Conservation (phyloP, 768 basidiomycete species). For the Pleurotus tuoliensis region DNA sequence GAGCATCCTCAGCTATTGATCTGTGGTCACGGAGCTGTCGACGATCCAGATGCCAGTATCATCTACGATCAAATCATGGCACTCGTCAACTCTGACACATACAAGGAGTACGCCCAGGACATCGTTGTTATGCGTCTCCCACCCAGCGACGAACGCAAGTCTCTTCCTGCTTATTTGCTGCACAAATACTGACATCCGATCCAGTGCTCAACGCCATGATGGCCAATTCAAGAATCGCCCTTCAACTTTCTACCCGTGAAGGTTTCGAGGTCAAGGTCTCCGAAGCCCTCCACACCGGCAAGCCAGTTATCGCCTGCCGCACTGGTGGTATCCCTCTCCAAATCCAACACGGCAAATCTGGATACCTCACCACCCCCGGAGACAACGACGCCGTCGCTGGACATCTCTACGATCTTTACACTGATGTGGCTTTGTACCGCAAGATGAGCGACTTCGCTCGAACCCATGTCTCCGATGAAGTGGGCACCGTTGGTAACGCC, state of each 20-base stretch:
- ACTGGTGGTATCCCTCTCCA: slow-evolving; percentile 96
- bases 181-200: slow-evolving; percentile 9
- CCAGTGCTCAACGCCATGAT: slow-evolving; percentile 83
- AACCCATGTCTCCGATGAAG: slow-evolving; percentile 81
- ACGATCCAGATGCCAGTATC: slow-evolving; percentile 92
- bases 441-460: slow-evolving; percentile 63
- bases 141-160: slow-evolving; percentile 81
- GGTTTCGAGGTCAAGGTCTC: slow-evolving; percentile 98
- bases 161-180: background rate
- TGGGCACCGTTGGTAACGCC: slow-evolving; percentile 79
- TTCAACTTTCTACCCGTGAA: slow-evolving; percentile 90
- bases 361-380: slow-evolving; percentile 75
- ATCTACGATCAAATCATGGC: slow-evolving; percentile 80
- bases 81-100: slow-evolving; percentile 48
- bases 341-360: slow-evolving; percentile 82
- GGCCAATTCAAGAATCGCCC: slow-evolving; percentile 84
- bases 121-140: slow-evolving; percentile 77
- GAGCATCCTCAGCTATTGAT: slow-evolving; percentile 74
- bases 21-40: slow-evolving; percentile 91
- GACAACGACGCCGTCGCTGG: slow-evolving; percentile 74
- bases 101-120: slow-evolving; percentile 52
- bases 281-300: slow-evolving; percentile 88
- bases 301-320: slow-evolving; percentile 76
- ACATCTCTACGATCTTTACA: slow-evolving; percentile 74
- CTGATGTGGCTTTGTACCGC: slow-evolving; percentile 64